phyloP scores from a whole-genome alignment of 768 basidiomycete genomes.

The Trametes cingulata region DNA sequence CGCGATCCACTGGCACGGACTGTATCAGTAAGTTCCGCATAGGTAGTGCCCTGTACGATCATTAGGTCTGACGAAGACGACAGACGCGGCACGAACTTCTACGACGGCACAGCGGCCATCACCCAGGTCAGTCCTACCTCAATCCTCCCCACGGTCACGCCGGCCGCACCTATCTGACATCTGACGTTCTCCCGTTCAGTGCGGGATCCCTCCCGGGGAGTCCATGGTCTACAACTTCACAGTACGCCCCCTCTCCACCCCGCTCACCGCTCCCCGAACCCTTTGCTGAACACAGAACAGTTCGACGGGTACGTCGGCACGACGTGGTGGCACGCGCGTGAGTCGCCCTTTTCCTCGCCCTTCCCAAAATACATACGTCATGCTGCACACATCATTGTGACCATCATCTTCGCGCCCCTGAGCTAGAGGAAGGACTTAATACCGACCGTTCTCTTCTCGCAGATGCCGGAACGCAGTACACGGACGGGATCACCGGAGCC shows the following conservation, averaged over 20 bases:
- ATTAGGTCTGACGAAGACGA: neutral
- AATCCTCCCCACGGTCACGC: too few species aligned
- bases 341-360: slow-evolving; percentile 1
- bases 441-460: neutral
- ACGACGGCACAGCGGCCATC: slow-evolving; percentile 48
- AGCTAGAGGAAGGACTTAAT: too few species aligned
- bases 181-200: slow-evolving; percentile 32
- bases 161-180: too few species aligned
- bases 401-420: too few species aligned
- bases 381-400: too few species aligned
- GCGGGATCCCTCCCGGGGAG: slow-evolving; percentile 53
- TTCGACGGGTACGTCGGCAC: slow-evolving; percentile 46
- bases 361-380: too few species aligned
- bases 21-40: slow-evolving; percentile 14
- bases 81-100: slow-evolving; percentile 42
- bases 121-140: slow-evolving; percentile 26
- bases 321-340: slow-evolving; percentile 48
- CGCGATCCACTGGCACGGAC: slow-evolving; percentile 39
- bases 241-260: neutral
- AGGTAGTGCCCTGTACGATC: neutral
- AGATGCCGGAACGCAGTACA: slow-evolving; percentile 37
- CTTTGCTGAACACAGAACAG: neutral
- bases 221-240: slow-evolving; percentile 40
- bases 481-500: slow-evolving; percentile 53
- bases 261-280: too few species aligned